Evolutionary conservation across 1,284 basidiomycete genomes (phyloP).

Genomic region (Austroboletus olivaceoglutinosus): DNA sequence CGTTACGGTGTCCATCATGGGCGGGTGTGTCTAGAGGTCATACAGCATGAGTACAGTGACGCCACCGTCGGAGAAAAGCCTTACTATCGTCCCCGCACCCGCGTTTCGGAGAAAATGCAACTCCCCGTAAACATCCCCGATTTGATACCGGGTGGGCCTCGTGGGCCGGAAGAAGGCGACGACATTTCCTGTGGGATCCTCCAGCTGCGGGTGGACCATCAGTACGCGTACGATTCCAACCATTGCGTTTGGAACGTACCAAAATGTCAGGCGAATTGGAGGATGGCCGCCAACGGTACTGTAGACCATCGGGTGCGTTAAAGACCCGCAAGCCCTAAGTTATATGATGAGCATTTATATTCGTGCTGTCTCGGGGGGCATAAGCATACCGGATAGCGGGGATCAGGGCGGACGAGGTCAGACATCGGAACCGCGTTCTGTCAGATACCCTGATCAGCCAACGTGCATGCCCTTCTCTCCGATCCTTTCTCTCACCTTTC

Average conservation of each 20-base stretch:
- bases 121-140: constrained; percentile 81
- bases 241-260: constrained; percentile 43
- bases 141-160: constrained; percentile 71
- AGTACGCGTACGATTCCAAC: constrained; percentile 19
- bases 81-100: constrained; percentile 76
- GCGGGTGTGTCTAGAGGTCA: constrained; percentile 67
- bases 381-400: constrained; percentile 53
- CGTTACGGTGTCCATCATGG: constrained; percentile 82
- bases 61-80: constrained; percentile 13
- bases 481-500: constrained; percentile 53
- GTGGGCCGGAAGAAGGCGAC: constrained; percentile 77
- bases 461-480: constrained; percentile 3
- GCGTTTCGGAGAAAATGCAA: constrained; percentile 75
- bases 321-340: constrained; percentile 63
- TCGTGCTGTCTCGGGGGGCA: constrained; percentile 2
- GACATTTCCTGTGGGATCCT: constrained; percentile 63
- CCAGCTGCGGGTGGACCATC: constrained; percentile 47
- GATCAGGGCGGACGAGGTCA: constrained; percentile 69
- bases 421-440: constrained; percentile 76
- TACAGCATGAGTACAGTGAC: constrained; percentile 24
- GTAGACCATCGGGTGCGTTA: constrained; percentile 75
- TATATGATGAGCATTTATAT: constrained; percentile 16
- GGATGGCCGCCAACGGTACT: constrained; percentile 73
- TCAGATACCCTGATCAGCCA: constrained; percentile 22
- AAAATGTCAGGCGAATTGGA: constrained; percentile 56